A percentile compares a stretch with the other conserved stretches of the same genome.
These are phyloP conservation scores for Pythium brachiatum DNA, from an alignment of 352 stramenopile genomes.

Conservation along the genomic window DNA sequence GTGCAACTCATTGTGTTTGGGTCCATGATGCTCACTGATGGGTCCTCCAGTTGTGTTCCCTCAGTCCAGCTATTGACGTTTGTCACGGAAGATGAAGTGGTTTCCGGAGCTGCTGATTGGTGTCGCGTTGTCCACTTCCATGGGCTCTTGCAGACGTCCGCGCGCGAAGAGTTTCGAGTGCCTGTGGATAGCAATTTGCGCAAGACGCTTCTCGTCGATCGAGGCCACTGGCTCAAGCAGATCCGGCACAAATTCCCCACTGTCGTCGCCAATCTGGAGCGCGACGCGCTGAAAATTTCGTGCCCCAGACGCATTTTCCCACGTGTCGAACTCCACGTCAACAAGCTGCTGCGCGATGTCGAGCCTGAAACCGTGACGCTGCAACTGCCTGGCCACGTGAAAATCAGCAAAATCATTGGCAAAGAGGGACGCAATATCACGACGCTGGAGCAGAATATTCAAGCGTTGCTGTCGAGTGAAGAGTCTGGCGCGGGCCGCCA, in stretches of 20 bases:
- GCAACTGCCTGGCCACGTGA: conserved; percentile 8
- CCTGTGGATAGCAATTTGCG: conserved; percentile 1
- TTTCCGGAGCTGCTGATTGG: conserved; percentile 13
- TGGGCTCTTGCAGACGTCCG: conserved; percentile 2
- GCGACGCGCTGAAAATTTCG: background rate
- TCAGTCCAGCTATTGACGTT: conserved; percentile 14
- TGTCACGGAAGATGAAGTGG: conserved; percentile 11
- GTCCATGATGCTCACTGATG: conserved; percentile 17
- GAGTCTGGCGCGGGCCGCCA: conserved; percentile 3
- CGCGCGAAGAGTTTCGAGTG: conserved; percentile 4
- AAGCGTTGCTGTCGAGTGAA: conserved; percentile 12
- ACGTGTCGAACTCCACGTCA: conserved; percentile 4
- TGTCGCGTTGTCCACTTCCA: conserved; percentile 22
- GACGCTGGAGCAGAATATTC: conserved; percentile 6
- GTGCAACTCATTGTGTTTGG: conserved; percentile 12
- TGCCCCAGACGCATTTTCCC: conserved; percentile 7
- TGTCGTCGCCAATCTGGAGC: conserved; percentile 2
- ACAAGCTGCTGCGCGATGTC: background rate
- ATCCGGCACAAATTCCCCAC: background rate
- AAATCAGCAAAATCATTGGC: conserved; percentile 23
- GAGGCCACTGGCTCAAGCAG: conserved; percentile 11
- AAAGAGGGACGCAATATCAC: conserved; percentile 14
- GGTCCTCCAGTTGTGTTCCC: background rate
- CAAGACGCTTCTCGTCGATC: background rate
- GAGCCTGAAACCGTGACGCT: conserved; percentile 12